phyloP scores from a whole-genome alignment of 495 filamentous ascomycete genomes.

The Talaromyces adpressus region DNA sequence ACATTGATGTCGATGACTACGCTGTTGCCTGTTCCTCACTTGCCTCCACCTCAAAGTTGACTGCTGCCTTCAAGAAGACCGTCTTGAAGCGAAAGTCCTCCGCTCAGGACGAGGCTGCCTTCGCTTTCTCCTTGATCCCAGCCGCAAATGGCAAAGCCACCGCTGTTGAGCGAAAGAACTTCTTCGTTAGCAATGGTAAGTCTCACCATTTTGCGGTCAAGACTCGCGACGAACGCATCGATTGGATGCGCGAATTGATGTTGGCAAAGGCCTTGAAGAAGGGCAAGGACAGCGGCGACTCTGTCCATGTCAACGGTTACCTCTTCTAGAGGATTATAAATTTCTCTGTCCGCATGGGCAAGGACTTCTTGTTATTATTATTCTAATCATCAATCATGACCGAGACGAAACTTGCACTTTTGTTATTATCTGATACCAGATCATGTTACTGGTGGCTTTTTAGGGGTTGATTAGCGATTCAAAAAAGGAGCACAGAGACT shows the following conservation, averaged over 20 bases:
- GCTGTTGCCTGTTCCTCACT: slow-evolving; percentile 81
- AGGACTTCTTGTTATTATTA: no score
- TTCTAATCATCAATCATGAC: no score
- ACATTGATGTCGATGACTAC: slow-evolving; percentile 92
- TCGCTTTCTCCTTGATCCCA: slow-evolving; percentile 88
- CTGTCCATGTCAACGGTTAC: no score
- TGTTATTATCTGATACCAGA: no score
- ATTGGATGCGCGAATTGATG: slow-evolving; percentile 99
- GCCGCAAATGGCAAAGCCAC: slow-evolving; percentile 39
- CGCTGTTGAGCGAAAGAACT: slow-evolving; percentile 44
- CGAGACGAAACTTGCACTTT: no score
- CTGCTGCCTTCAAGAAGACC: slow-evolving; percentile 81
- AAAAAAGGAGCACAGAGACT: no score
- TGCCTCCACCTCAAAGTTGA: slow-evolving; percentile 66
- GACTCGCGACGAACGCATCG: slow-evolving; percentile 79
- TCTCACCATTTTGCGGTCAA: slow-evolving; percentile 93
- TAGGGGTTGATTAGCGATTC: no score
- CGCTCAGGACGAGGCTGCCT: slow-evolving; percentile 52
- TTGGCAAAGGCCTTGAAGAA: slow-evolving; percentile 76
- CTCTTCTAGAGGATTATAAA: no score
- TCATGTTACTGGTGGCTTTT: no score
- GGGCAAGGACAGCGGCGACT: slow-evolving; percentile 73
- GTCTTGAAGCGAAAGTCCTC: slow-evolving; percentile 54
- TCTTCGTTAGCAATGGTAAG: slow-evolving; percentile 48
- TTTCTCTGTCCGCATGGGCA: no score